These are phyloP conservation scores for Pyropia yezoensis DNA, from an alignment of 23 red algal genomes.

Conservation along the genomic window DNA sequence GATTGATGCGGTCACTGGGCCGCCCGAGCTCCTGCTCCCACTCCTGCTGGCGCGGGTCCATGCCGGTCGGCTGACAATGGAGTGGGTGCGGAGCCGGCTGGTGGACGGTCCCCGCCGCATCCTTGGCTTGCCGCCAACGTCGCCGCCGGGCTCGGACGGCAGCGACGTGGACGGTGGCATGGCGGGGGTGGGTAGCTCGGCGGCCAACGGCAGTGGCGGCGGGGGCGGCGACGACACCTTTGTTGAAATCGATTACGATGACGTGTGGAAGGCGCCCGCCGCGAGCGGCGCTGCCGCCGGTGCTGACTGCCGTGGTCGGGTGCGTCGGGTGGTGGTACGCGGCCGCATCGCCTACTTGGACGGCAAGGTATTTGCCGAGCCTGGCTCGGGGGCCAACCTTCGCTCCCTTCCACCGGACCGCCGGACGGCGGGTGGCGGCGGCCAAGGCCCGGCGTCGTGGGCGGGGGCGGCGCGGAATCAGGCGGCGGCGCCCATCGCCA, in stretches of 20 bases:
- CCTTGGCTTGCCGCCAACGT: constrained; percentile 26
- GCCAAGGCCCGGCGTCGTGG: too few species aligned
- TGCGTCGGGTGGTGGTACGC: constrained; percentile 70
- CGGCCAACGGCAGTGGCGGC: constrained; percentile 13
- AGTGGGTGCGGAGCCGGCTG: constrained; percentile 65
- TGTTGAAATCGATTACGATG: constrained; percentile 79
- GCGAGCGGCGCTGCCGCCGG: constrained; percentile 27
- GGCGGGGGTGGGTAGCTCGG: constrained; percentile 29
- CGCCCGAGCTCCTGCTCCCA: constrained; percentile 57
- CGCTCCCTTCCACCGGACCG: not conserved
- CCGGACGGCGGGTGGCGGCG: too few species aligned
- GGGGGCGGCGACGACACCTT: constrained; percentile 29
- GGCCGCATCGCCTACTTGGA: constrained; percentile 69
- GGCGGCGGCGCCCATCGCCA: too few species aligned
- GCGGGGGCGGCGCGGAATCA: too few species aligned
- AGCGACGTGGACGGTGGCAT: constrained; percentile 58
- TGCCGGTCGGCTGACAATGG: constrained; percentile 50
- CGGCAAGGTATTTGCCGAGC: constrained; percentile 63
- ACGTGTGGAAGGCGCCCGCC: constrained; percentile 38
- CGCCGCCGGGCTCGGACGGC: constrained; percentile 1
- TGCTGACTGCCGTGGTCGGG: constrained; percentile 49
- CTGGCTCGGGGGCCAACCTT: constrained; percentile 38
- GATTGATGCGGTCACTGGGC: constrained; percentile 81
- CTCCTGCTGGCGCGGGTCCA: constrained; percentile 62
- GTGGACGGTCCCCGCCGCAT: constrained; percentile 56